Evolutionary conservation across 2,329 filamentous ascomycete species (phyloP).

Genomic region (Penicillium vulpinum): DNA sequence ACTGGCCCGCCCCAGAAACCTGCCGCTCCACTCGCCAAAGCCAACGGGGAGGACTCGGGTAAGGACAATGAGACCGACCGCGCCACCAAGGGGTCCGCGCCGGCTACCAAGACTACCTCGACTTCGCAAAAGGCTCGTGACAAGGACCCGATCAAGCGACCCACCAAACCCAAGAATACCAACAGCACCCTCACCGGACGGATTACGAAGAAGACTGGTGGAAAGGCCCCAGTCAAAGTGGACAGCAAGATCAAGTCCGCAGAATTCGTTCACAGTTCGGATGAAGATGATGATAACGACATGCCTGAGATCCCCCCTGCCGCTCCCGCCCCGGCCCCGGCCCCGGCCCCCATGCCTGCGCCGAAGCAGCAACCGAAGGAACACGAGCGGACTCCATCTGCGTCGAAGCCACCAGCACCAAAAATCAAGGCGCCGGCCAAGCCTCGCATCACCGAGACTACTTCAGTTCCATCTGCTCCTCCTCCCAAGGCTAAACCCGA

Average conservation of each 20-base stretch:
- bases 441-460: slow-evolving; percentile 18
- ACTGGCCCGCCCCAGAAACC: slow-evolving; percentile 7
- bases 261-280: slow-evolving; percentile 55
- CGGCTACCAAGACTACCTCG: slow-evolving; percentile 29
- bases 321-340: slow-evolving; percentile 3
- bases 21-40: slow-evolving; percentile 18
- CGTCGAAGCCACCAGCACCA: slow-evolving; percentile 16
- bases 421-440: slow-evolving; percentile 22
- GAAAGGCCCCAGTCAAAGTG: slow-evolving; percentile 37
- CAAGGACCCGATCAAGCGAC: slow-evolving; percentile 36
- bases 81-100: slow-evolving; percentile 29
- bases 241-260: slow-evolving; percentile 54
- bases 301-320: slow-evolving; percentile 39
- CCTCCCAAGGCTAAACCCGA: slow-evolving; percentile 26
- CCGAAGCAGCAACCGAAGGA: slow-evolving; percentile 22
- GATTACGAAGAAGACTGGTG: slow-evolving; percentile 49
- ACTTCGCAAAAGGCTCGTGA: slow-evolving; percentile 41
- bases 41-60: slow-evolving; percentile 40
- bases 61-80: slow-evolving; percentile 43
- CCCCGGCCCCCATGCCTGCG: slow-evolving; percentile 14
- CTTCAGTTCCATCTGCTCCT: slow-evolving; percentile 17
- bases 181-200: slow-evolving; percentile 50
- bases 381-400: slow-evolving; percentile 16
- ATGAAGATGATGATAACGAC: slow-evolving; percentile 44
- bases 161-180: slow-evolving; percentile 49